Base-by-base conservation (phyloP, 306 rosid genomes). In the Medicago ruthenica region DNA sequence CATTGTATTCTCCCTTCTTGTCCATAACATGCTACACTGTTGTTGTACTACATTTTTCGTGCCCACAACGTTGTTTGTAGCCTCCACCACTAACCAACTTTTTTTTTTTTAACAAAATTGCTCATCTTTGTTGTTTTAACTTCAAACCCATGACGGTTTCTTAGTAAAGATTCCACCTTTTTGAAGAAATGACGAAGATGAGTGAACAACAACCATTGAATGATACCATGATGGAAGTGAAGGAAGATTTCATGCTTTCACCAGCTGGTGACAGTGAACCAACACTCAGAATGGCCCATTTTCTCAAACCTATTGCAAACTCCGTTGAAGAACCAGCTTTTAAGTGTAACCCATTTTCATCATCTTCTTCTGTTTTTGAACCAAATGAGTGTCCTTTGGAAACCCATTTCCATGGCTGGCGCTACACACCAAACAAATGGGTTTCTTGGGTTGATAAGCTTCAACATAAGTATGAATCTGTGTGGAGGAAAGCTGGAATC, bases 401-500 rank as follows among this genome's bases (percentile, higher is more conserved):
- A 1, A 39, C 81, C 10, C 10, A 7, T 0, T 81, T 74, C 73
- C 72, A 0, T 17, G 83, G 88, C 1, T 81, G 90, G 89, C 65
- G 6, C 22, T 0, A n/a, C 8, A n/a, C 5, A 1, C 11, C 12
- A 55, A 4, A 42, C 0, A 37, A 48, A 61, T 87, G 87, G 89
- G 75, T 77, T 9, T 17, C 15, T 0, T 89, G 91, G 91, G 57
- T 83, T 5, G 18, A 72, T 7, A 24, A 12, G 7, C 21, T 87
- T 63, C 67, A 53, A 48, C 16, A 31, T 2, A 73, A 73, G 68
- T 61, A 61, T 15, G 75, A 74, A 68, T 0, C 22, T 9, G 0
- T 74, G 20, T 89, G 89, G 89, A 27, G 39, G n/a, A 20, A 45
- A 16, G 81, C 82, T 31, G 90, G 88, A 5, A 91, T 91, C 9